Percentiles rank a stretch among this genome's conserved stretches.
Conservation (phyloP, 176 grass and related monocot species). For the Juncus inflexus region DNA sequence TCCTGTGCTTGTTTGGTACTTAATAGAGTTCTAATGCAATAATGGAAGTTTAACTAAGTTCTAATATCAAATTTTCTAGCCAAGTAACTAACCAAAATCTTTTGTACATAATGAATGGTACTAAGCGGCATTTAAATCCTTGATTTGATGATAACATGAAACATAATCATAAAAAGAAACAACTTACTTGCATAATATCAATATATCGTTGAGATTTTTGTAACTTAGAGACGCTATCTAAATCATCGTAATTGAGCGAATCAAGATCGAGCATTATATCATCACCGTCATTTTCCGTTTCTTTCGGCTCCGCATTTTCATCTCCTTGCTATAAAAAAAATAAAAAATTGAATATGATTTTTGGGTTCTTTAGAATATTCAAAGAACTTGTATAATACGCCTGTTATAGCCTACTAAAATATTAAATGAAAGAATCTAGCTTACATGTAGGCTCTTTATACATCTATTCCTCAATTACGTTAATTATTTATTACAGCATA, state of each 20-base stretch:
- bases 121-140: neutral
- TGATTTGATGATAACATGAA: neutral
- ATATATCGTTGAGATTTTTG: constrained; percentile 65
- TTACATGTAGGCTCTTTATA: no score
- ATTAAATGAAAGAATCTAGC: no score
- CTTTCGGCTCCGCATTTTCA: constrained; percentile 46
- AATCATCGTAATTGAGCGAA: constrained; percentile 79
- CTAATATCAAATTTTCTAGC: neutral
- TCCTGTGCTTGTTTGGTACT: no score
- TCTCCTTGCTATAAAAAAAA: constrained; percentile 39
- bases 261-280: constrained; percentile 66
- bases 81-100: neutral
- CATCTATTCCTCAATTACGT: neutral
- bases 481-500: neutral
- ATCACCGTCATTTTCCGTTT: constrained; percentile 50
- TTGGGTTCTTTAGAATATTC: no score
- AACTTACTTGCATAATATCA: constrained; percentile 69
- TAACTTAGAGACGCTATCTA: constrained; percentile 81
- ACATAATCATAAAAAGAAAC: neutral
- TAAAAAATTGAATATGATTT: no score
- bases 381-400: no score
- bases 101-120: neutral
- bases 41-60: no score
- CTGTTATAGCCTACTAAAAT: no score
- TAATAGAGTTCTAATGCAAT: no score